These are phyloP conservation scores for Rhodotorula kratochvilovae DNA, from an alignment of 768 basidiomycete genomes.

Conservation along the genomic window DNA sequence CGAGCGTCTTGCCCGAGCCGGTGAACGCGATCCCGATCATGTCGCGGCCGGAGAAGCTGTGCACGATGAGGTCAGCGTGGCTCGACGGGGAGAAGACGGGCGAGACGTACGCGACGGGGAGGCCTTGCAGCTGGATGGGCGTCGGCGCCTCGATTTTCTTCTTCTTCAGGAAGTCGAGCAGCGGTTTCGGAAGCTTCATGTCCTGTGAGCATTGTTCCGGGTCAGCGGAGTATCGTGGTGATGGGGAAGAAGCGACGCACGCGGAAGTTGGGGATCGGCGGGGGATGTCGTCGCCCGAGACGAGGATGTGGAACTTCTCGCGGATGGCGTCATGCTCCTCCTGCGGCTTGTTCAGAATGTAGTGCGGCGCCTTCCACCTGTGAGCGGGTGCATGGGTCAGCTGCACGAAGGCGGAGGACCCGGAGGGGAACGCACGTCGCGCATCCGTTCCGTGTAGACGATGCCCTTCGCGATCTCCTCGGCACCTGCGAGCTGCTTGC, in stretches of 20 bases:
- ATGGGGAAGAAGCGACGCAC: slow-evolving; percentile 49
- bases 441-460: slow-evolving; percentile 76
- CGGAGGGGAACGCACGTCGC: slow-evolving; percentile 64
- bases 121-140: slow-evolving; percentile 94
- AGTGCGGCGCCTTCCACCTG: slow-evolving; percentile 85
- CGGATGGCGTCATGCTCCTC: slow-evolving; percentile 70
- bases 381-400: neutral
- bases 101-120: slow-evolving; percentile 71
- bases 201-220: slow-evolving; percentile 55
- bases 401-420: neutral
- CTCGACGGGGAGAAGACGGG: neutral
- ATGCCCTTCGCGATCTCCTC: slow-evolving; percentile 91
- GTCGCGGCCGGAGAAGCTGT: slow-evolving; percentile 77
- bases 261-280: slow-evolving; percentile 82
- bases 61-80: neutral
- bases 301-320: slow-evolving; percentile 87
- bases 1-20: slow-evolving; percentile 96
- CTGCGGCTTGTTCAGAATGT: slow-evolving; percentile 65
- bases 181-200: slow-evolving; percentile 92
- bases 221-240: neutral
- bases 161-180: slow-evolving; percentile 73
- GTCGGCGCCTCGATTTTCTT: slow-evolving; percentile 83
- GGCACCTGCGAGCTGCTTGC: slow-evolving; percentile 86
- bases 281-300: slow-evolving; percentile 77
- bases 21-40: slow-evolving; percentile 99